Evolutionary conservation across 441 rosid species (phyloP), one percentile per base, ranked within the genome.

Genomic region (Croton setiger): DNA sequence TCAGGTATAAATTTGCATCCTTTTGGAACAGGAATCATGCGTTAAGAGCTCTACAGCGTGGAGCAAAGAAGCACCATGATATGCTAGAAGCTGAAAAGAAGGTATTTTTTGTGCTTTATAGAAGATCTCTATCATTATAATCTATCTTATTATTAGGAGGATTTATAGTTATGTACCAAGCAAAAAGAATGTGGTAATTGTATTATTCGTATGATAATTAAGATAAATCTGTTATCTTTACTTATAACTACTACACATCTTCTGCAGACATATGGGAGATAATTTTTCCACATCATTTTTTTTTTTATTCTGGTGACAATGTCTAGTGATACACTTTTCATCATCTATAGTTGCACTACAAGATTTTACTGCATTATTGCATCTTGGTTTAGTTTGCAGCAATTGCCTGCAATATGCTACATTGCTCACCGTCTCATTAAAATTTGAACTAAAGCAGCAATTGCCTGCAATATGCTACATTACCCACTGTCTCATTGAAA

Each of bases 1-100:
- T 92, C 87, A 88, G 99, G 83, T 95, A 95, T 85, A 95, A 92
- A 81, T 95, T 95, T 85, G 99, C 98, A 60, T 95, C 99, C 47
- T 95, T 95, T 84, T 92, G 99, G 99, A 95, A 95, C 85, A 89
- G 98, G 88, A 92, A 95, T 83, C 96, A 92, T 81, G 82, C 97
- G 21, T 67, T 88, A 62, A 85, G 92, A 84, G 88, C 89, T 72
- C 82, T 95, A 79, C 95, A 90, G 75, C 98, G 97, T 64, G 75
- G 85, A 60, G 81, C 77, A 49, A 92, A 88, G 74, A 84, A 88
- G 69, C 88, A 87, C 76, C 91, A 84, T 74, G 81, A 76, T 63
- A 86, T 85, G 84, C 64, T 92, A 75, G 97, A 90, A 81, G 93
- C 86, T 72, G 97, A 95, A 71, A 95, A 89, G 87, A 95, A 90